These are phyloP conservation scores for Acanthamoeba royreba DNA, from an alignment of 208 protist genomes.

Conservation along the genomic window DNA sequence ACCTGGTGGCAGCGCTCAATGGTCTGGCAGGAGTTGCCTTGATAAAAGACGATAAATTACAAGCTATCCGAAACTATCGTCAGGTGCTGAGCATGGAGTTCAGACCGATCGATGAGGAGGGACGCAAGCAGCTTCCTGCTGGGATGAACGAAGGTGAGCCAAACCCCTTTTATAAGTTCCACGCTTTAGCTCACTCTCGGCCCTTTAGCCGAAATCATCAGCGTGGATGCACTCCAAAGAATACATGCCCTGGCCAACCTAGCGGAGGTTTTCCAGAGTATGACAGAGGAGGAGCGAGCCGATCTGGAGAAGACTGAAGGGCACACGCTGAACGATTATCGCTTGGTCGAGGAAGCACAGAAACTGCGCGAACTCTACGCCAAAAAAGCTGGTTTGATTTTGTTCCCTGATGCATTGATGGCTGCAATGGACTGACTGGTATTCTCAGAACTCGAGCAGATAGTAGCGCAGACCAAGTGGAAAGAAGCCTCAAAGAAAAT, in stretches of 20 bases:
- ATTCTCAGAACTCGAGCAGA: not conserved
- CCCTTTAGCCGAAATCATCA: not conserved
- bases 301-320: not conserved
- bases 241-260: slow-evolving; percentile 8
- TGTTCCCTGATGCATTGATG: too few relatives aligned
- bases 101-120: not conserved
- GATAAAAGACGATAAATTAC: not conserved
- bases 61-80: not conserved
- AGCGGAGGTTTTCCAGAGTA: not conserved
- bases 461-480: not conserved
- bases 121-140: not conserved
- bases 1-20: slow-evolving; percentile 12
- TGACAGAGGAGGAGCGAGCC: not conserved
- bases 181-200: not conserved
- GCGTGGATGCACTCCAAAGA: not conserved
- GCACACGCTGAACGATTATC: not conserved
- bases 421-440: too few relatives aligned
- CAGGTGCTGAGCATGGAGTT: slow-evolving; percentile 9
- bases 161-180: not conserved
- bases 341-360: not conserved
- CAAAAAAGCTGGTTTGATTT: not conserved
- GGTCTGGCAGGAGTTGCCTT: slow-evolving; percentile 23
- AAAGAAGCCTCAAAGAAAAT: not conserved
- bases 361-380: slow-evolving; percentile 1
- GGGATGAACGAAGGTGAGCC: not conserved